Conservation (phyloP, 768 basidiomycete genomes). For the Hemileccinum rubropunctum region DNA sequence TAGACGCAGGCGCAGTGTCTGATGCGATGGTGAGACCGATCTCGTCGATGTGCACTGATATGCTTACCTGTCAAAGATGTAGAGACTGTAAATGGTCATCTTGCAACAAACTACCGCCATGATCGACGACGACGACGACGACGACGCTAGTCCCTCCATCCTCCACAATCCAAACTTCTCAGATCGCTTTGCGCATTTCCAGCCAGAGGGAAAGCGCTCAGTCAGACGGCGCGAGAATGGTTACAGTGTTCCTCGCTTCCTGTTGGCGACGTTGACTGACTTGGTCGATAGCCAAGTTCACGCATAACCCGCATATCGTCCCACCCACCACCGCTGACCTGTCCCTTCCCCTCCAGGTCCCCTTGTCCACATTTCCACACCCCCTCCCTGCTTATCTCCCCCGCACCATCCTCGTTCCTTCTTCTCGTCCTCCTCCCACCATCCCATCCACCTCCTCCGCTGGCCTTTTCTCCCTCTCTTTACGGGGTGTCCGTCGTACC, state of each 20-base stretch:
- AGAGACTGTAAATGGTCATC: slow-evolving; percentile 91
- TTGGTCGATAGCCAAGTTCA: slow-evolving; percentile 54
- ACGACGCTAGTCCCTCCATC: no score
- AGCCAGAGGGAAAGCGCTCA: slow-evolving; percentile 75
- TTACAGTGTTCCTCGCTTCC: slow-evolving; percentile 33
- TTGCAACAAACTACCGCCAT: not conserved
- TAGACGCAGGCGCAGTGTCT: slow-evolving; percentile 93
- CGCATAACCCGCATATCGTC: slow-evolving; percentile 69
- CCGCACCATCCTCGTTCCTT: slow-evolving; percentile 54
- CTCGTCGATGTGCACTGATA: not conserved
- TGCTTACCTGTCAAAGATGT: slow-evolving; percentile 82
- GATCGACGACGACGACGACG: no score
- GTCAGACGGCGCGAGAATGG: slow-evolving; percentile 75
- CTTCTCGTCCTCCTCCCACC: slow-evolving; percentile 35
- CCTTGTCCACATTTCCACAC: slow-evolving; percentile 65
- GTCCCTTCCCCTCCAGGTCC: slow-evolving; percentile 39
- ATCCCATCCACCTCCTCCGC: slow-evolving; percentile 62
- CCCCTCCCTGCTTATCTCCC: slow-evolving; percentile 72
- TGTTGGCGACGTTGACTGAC: slow-evolving; percentile 2
- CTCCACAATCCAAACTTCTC: no score
- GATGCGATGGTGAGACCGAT: not conserved
- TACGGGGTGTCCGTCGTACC: slow-evolving; percentile 71
- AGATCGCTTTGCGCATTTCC: no score
- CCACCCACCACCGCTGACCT: slow-evolving; percentile 60
- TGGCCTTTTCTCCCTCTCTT: slow-evolving; percentile 71